Conservation (phyloP, 495 filamentous ascomycete genomes). For the Tuber magnatum region DNA sequence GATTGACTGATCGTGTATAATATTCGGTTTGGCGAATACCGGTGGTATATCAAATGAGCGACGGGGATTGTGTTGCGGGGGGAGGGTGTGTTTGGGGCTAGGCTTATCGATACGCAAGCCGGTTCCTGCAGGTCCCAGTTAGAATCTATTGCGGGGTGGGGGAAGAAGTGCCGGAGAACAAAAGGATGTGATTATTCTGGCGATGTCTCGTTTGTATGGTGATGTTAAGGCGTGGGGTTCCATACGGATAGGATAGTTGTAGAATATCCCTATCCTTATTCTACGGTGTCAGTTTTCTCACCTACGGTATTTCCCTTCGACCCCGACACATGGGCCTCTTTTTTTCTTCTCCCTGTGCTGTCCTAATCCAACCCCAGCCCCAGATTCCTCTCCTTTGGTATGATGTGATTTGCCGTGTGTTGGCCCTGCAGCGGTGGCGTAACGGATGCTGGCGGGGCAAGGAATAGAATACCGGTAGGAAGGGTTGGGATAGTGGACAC, state of each 20-base stretch:
- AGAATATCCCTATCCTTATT: too few species aligned
- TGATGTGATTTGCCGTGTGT: neutral
- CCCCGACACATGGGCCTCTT: neutral
- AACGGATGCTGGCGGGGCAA: neutral
- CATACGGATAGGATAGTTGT: neutral
- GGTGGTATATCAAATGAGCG: neutral
- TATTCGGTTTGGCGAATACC: neutral
- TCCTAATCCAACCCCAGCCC: neutral
- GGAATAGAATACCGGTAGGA: neutral
- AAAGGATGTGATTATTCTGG: neutral
- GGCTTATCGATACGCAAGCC: constrained; percentile 4
- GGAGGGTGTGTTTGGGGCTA: neutral
- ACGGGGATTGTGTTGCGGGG: neutral
- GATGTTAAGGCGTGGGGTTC: neutral
- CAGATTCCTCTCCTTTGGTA: neutral
- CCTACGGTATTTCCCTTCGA: neutral
- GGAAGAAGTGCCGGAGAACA: neutral
- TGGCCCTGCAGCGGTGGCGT: neutral
- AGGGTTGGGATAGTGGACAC: neutral
- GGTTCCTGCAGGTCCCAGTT: neutral
- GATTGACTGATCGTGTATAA: neutral
- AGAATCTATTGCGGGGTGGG: neutral
- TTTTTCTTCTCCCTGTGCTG: neutral
- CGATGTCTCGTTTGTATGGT: neutral
- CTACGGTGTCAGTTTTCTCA: neutral